These are phyloP conservation scores for Porcisia deanei DNA, from an alignment of 208 protist genomes.

Conservation along the genomic window DNA sequence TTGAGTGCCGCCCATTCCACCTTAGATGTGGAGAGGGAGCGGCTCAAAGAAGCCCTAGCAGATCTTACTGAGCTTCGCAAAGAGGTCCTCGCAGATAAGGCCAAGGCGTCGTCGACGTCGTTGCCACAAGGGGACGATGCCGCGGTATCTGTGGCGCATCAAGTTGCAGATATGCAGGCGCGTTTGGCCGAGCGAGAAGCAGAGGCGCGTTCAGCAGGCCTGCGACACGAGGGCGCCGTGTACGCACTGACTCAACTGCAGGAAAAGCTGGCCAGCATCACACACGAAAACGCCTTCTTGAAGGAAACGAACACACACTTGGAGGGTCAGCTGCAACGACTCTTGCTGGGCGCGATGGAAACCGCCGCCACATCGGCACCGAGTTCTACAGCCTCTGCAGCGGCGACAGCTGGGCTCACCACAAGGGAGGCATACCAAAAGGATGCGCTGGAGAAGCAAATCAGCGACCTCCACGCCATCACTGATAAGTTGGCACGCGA, in stretches of 20 bases:
- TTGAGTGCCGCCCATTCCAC: slow-evolving; percentile 6
- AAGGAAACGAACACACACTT: slow-evolving; percentile 55
- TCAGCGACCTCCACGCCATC: slow-evolving; percentile 37
- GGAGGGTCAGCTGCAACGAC: slow-evolving; percentile 73
- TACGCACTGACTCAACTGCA: slow-evolving; percentile 41
- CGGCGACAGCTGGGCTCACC: slow-evolving; percentile 4
- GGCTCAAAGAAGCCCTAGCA: slow-evolving; percentile 2
- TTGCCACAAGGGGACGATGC: background rate
- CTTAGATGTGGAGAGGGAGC: slow-evolving; percentile 3
- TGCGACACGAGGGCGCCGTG: slow-evolving; percentile 17
- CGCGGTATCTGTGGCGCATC: background rate
- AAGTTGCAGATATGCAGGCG: slow-evolving; percentile 16
- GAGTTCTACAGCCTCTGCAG: background rate
- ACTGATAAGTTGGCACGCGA: slow-evolving; percentile 29
- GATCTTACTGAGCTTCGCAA: slow-evolving; percentile 8
- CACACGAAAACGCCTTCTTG: slow-evolving; percentile 45
- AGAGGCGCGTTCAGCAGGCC: slow-evolving; percentile 2
- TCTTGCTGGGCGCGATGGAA: slow-evolving; percentile 35
- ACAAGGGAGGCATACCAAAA: slow-evolving; percentile 37
- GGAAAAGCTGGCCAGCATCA: slow-evolving; percentile 10
- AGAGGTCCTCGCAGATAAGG: slow-evolving; percentile 1
- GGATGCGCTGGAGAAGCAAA: slow-evolving; percentile 42
- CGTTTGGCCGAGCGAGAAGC: slow-evolving; percentile 9
- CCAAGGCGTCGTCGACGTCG: background rate
- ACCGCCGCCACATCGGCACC: background rate